Conservation (phyloP, 192 early-diverging fungal genomes). For the Dissophora ornata region DNA sequence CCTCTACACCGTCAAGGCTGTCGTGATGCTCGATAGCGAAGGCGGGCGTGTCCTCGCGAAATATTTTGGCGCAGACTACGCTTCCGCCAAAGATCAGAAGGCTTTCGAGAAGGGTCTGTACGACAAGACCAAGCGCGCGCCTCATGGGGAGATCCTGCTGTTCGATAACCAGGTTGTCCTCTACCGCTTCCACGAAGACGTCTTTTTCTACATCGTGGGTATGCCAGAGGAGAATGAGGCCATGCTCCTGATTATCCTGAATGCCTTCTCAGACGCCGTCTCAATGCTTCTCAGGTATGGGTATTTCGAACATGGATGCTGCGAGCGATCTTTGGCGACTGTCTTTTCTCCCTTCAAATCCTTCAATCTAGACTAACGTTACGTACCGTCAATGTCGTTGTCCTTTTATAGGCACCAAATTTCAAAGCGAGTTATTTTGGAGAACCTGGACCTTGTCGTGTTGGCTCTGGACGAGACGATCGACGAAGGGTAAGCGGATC, state of each 20-base stretch:
- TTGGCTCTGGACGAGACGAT: slow-evolving; percentile 94
- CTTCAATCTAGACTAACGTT: too few species aligned
- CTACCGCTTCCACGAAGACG: slow-evolving; percentile 87
- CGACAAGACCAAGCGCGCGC: slow-evolving; percentile 87
- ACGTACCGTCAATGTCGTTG: too few species aligned
- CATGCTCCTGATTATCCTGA: slow-evolving; percentile 81
- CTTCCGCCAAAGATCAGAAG: slow-evolving; percentile 84
- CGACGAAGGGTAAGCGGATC: slow-evolving; percentile 83
- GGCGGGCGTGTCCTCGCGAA: slow-evolving; percentile 94
- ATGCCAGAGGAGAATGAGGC: slow-evolving; percentile 95
- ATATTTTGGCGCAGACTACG: slow-evolving; percentile 81
- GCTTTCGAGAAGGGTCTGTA: slow-evolving; percentile 93
- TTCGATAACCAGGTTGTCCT: slow-evolving; percentile 93
- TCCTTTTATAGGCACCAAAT: slow-evolving; percentile 85
- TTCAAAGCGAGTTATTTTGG: slow-evolving; percentile 89
- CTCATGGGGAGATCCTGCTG: slow-evolving; percentile 88
- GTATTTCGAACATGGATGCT: neutral
- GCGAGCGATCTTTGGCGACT: too few species aligned
- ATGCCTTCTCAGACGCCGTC: slow-evolving; percentile 86
- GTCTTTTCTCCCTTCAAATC: too few species aligned
- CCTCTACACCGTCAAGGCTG: slow-evolving; percentile 88
- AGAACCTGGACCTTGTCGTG: slow-evolving; percentile 92
- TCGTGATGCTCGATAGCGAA: slow-evolving; percentile 91
- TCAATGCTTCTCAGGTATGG: slow-evolving; percentile 83
- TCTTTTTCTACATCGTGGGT: slow-evolving; percentile 93